Percentiles rank a stretch among this genome's conserved stretches.
These are phyloP conservation scores for Nymphaea colorata DNA, from an alignment of 164 flowering plant species.

Conservation along the genomic window DNA sequence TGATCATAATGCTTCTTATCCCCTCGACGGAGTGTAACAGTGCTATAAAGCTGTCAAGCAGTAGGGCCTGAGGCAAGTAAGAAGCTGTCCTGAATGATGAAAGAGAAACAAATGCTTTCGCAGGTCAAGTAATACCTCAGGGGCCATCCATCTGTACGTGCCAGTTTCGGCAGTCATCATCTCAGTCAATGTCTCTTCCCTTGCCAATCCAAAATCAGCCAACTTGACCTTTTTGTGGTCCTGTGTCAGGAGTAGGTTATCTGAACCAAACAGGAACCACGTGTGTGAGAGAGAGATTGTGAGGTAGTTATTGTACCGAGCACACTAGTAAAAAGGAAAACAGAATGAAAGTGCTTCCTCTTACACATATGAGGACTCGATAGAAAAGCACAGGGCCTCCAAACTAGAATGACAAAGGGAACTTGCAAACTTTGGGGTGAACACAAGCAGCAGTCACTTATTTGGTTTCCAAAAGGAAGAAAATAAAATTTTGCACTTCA, in stretches of 20 bases:
- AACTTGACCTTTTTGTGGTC: slow-evolving; percentile 38
- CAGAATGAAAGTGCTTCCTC: not conserved
- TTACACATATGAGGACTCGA: too few species aligned
- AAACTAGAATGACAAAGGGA: too few species aligned
- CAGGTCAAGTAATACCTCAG: slow-evolving; percentile 39
- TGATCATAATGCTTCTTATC: slow-evolving; percentile 50
- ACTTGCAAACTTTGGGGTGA: not conserved
- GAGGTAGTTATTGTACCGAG: too few species aligned
- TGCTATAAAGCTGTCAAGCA: slow-evolving; percentile 35
- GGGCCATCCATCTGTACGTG: slow-evolving; percentile 86
- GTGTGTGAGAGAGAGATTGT: too few species aligned
- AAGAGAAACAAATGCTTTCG: not conserved
- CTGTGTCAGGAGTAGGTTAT: slow-evolving; percentile 50
- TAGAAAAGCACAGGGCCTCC: too few species aligned
- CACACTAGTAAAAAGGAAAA: too few species aligned
- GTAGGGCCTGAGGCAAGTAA: not conserved
- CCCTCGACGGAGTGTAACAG: slow-evolving; percentile 27
- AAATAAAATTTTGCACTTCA: too few species aligned
- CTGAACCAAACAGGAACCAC: slow-evolving; percentile 15
- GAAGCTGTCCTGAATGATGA: not conserved
- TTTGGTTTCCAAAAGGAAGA: too few species aligned
- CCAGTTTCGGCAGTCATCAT: slow-evolving; percentile 60
- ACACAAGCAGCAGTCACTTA: not conserved
- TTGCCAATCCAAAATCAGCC: slow-evolving; percentile 71
- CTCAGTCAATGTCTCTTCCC: slow-evolving; percentile 36